Percentiles rank a stretch among this genome's conserved stretches.
Evolutionary conservation across 2,329 filamentous ascomycete species (phyloP).

Genomic region (Leptographium galeiforme): DNA sequence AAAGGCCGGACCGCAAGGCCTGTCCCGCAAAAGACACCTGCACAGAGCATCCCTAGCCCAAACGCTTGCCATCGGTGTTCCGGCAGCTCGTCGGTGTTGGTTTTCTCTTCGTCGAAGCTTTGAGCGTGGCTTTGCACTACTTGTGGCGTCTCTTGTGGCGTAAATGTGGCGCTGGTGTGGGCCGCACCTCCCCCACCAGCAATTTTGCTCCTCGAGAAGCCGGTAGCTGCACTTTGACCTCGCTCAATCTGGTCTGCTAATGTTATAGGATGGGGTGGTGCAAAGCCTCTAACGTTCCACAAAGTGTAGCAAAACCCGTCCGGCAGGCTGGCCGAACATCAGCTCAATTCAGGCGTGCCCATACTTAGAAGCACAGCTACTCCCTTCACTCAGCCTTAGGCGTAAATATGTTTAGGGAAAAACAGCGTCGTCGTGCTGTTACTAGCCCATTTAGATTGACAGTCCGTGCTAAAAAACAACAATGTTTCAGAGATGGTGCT

Average conservation of each 20-base stretch:
- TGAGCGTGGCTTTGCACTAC: background rate
- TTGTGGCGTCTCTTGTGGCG: background rate
- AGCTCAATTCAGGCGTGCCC: constrained; percentile 30
- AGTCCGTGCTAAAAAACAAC: background rate
- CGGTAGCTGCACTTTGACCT: constrained; percentile 75
- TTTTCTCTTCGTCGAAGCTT: background rate
- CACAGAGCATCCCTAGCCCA: background rate
- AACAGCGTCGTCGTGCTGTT: no score
- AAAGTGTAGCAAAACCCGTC: constrained; percentile 44
- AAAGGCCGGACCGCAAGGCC: background rate
- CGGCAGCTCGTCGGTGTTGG: background rate
- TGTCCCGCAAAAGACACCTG: background rate
- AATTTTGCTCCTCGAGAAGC: no score
- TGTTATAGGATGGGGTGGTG: constrained; percentile 74
- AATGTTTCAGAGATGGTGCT: background rate
- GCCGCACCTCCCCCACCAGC: no score
- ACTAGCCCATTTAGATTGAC: no score
- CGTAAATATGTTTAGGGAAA: no score
- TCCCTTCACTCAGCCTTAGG: no score
- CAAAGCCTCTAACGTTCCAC: constrained; percentile 68
- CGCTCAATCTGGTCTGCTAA: constrained; percentile 71
- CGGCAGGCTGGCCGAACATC: constrained; percentile 23
- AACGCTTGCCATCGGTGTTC: constrained; percentile 1
- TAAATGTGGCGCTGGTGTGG: no score
- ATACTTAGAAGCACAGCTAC: constrained; percentile 17